Evolutionary conservation across 805 yeast genomes (phyloP).

Genomic region (Ogataea methylovora): DNA sequence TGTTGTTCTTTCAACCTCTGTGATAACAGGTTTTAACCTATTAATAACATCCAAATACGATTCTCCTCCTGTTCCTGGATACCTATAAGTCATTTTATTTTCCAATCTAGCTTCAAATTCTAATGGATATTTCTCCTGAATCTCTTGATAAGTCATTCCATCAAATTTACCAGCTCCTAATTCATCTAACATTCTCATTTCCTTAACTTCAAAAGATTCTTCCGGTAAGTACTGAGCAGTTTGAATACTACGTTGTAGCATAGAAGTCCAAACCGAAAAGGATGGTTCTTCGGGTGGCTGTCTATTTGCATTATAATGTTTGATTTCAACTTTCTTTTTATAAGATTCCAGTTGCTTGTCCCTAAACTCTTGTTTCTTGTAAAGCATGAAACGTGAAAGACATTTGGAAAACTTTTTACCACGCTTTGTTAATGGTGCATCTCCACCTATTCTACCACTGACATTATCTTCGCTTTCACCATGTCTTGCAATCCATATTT

Average conservation of each 20-base stretch:
- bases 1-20: slow-evolving; percentile 86
- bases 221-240: slow-evolving; percentile 76
- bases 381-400: slow-evolving; percentile 63
- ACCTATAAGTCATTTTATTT: slow-evolving; percentile 78
- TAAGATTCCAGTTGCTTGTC: slow-evolving; percentile 49
- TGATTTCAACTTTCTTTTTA: slow-evolving; percentile 34
- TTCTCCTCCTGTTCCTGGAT: slow-evolving; percentile 98
- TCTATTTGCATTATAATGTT: slow-evolving; percentile 1
- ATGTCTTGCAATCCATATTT: slow-evolving; percentile 91
- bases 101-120: slow-evolving; percentile 72
- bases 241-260: slow-evolving; percentile 71
- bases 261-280: slow-evolving; percentile 90
- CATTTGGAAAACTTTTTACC: slow-evolving; percentile 73
- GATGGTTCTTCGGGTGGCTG: slow-evolving; percentile 54
- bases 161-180: slow-evolving; percentile 90
- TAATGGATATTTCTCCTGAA: slow-evolving; percentile 60
- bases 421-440: slow-evolving; percentile 69
- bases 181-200: slow-evolving; percentile 90
- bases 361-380: slow-evolving; percentile 64
- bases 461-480: slow-evolving; percentile 90
- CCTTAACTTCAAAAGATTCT: slow-evolving; percentile 65
- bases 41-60: slow-evolving; percentile 90
- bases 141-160: slow-evolving; percentile 88
- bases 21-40: slow-evolving; percentile 80
- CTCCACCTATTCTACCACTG: slow-evolving; percentile 86